Conservation (phyloP, 192 early-diverging fungal species). For the Coemansia sp. region DNA sequence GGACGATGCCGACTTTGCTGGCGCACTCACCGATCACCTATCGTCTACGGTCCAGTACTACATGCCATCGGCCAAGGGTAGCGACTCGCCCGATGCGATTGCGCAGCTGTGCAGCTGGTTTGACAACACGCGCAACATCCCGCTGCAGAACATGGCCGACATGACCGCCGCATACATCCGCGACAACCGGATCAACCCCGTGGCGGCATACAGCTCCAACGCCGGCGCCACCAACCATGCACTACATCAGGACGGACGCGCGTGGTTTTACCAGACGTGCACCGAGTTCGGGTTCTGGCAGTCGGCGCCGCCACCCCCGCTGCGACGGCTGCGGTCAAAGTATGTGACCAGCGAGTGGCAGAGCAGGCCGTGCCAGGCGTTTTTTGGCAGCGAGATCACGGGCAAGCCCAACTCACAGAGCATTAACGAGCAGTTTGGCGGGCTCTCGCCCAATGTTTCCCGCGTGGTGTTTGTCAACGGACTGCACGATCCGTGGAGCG, state of each 20-base stretch:
- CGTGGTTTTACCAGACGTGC: conserved; percentile 67
- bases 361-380: conserved; percentile 38
- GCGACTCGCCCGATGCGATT: conserved; percentile 23
- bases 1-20: conserved; percentile 48
- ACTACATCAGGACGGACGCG: conserved; percentile 45
- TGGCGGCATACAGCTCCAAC: conserved; percentile 34
- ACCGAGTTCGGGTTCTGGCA: conserved; percentile 70
- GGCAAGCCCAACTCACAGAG: conserved; percentile 14
- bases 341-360: conserved; percentile 47
- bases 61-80: conserved; percentile 31
- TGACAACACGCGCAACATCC: conserved; percentile 22
- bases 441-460: conserved; percentile 29
- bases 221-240: conserved; percentile 24
- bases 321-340: conserved; percentile 43
- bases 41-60: conserved; percentile 49
- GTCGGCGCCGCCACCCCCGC: conserved; percentile 42
- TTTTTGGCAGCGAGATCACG: conserved; percentile 35
- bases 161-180: conserved; percentile 44
- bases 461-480: conserved; percentile 66
- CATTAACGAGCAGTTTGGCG: conserved; percentile 39
- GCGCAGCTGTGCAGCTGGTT: conserved; percentile 42
- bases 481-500: conserved; percentile 60
- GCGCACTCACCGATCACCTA: conserved; percentile 50
- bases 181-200: conserved; percentile 27
- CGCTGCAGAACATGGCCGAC: conserved; percentile 48